Percentiles rank a stretch among this genome's conserved stretches.
These are phyloP conservation scores for Amanita inopinata DNA, from an alignment of 768 basidiomycete genomes.

Conservation along the genomic window DNA sequence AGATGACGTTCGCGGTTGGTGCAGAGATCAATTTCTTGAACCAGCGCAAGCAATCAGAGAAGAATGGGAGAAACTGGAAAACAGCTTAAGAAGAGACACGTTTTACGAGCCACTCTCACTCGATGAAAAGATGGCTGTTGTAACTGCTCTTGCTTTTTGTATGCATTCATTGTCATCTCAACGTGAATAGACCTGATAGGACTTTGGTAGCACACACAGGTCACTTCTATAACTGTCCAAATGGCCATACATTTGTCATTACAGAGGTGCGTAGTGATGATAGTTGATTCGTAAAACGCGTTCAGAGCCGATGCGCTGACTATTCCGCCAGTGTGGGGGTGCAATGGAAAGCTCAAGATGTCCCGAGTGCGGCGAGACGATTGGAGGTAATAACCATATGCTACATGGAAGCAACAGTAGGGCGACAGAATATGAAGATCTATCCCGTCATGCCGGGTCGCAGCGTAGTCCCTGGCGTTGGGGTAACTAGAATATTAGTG, in stretches of 20 bases:
- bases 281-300: background rate
- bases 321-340: conserved; percentile 42
- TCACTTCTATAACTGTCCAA: conserved; percentile 42
- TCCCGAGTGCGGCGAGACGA: conserved; percentile 45
- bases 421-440: conserved; percentile 34
- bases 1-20: conserved; percentile 29
- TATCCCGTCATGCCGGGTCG: conserved; percentile 26
- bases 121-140: conserved; percentile 40
- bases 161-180: conserved; percentile 9
- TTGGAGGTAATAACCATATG: conserved; percentile 39
- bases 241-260: conserved; percentile 57
- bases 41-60: conserved; percentile 28
- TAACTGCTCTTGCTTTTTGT: conserved; percentile 44
- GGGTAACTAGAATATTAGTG: conserved; percentile 8
- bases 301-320: background rate
- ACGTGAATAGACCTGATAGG: background rate
- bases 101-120: conserved; percentile 45
- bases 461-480: conserved; percentile 21
- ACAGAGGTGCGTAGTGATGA: conserved; percentile 40
- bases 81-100: conserved; percentile 28
- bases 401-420: conserved; percentile 34
- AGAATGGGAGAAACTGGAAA: conserved; percentile 37
- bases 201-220: conserved; percentile 25
- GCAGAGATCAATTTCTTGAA: conserved; percentile 30
- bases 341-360: conserved; percentile 38